Conservation (phyloP, 1,139 yeast genomes). For the Blastobotrys elegans region DNA sequence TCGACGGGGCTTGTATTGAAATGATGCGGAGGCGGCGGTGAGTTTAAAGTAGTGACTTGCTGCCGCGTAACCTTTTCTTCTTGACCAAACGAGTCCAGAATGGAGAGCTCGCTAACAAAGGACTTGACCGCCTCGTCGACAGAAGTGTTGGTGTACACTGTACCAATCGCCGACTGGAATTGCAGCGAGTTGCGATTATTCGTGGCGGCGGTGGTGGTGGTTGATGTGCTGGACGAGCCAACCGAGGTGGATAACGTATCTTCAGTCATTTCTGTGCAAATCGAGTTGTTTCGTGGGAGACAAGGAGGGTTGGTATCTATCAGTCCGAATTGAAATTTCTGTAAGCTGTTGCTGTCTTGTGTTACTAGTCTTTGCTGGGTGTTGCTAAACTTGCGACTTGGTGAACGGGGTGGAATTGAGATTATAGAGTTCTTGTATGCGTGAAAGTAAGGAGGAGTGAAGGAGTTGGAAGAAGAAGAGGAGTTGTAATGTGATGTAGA, state of each 20-base stretch:
- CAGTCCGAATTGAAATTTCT: conserved; percentile 6
- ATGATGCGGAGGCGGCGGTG: no score
- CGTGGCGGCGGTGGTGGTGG: neutral
- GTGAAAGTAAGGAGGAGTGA: conserved; percentile 2
- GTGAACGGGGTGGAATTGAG: conserved; percentile 17
- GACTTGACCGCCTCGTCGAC: conserved; percentile 25
- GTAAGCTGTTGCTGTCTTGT: neutral
- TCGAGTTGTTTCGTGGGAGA: neutral
- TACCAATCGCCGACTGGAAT: neutral
- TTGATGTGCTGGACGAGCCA: conserved; percentile 1
- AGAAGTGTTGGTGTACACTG: conserved; percentile 9
- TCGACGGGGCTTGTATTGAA: neutral
- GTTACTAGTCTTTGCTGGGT: neutral
- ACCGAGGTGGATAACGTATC: no score
- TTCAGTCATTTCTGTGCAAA: neutral
- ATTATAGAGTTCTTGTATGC: conserved; percentile 10
- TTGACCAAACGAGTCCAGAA: conserved; percentile 23
- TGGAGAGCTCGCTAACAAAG: conserved; percentile 24
- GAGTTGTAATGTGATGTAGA: neutral
- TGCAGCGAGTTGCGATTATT: neutral
- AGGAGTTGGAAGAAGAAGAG: neutral
- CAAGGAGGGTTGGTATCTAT: neutral
- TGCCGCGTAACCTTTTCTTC: neutral
- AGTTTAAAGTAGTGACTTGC: neutral
- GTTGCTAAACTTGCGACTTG: conserved; percentile 10